Evolutionary conservation across 352 stramenopile genomes (phyloP).

Genomic region (Pythium apleroticum): DNA sequence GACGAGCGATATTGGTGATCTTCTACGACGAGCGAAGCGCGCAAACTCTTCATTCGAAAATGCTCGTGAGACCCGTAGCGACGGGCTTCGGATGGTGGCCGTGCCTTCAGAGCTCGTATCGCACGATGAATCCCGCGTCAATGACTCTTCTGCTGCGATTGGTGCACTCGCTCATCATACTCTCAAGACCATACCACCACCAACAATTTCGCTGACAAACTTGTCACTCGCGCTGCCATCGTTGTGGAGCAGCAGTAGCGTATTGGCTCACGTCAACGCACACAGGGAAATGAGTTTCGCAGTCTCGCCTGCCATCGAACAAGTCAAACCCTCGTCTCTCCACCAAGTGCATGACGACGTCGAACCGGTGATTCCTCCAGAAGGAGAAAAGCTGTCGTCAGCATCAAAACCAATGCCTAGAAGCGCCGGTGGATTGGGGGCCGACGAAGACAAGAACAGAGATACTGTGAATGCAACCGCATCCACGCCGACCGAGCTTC

Average conservation of each 20-base stretch:
- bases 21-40: conserved; percentile 1
- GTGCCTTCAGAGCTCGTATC: conserved; percentile 8
- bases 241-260: conserved; percentile 11
- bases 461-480: too few relatives aligned
- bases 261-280: background rate
- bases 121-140: background rate
- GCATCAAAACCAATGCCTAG: too few relatives aligned
- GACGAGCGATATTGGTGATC: conserved; percentile 5
- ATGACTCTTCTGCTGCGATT: background rate
- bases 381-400: too few relatives aligned
- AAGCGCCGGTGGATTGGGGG: too few relatives aligned
- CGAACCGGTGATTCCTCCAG: too few relatives aligned
- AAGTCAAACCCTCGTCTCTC: background rate
- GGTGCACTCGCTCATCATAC: background rate
- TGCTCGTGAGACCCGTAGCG: background rate
- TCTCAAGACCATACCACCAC: background rate
- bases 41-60: background rate
- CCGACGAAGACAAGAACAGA: too few relatives aligned
- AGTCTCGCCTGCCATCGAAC: background rate
- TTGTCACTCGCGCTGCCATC: conserved; percentile 16
- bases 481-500: background rate
- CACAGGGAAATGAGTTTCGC: background rate
- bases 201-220: conserved; percentile 16
- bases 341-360: background rate
- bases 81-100: conserved; percentile 2